Evolutionary conservation across 768 basidiomycete species (phyloP), one percentile per base, ranked within the genome.

Genomic region (Lentinus tigrinus): DNA sequence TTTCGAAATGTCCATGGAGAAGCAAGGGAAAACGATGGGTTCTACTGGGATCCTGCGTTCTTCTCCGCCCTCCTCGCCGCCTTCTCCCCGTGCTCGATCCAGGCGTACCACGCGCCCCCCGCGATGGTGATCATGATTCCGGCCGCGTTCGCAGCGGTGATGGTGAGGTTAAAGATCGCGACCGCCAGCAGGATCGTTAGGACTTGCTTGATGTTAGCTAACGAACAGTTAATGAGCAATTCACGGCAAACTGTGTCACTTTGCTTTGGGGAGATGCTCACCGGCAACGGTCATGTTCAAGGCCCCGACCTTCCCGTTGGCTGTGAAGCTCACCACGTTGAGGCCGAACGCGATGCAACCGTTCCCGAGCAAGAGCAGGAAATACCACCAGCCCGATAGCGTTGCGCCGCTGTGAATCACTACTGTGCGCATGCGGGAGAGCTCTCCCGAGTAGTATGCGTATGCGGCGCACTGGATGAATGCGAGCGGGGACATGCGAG

Each of bases 261-360:
- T n/a, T n/a, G n/a, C 38, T 43, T 11, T 14, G n/a, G 1, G 3
- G 43, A 19, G 42, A 11, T 3, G 77, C 84, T 54, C 58, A 91
- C 88, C 89, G 58, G 93, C 91, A 47, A 96, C 93, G 10, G 89
- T 92, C 90, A 95, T 96, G 47, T 88, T 89, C 62, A 96, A 69
- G 13, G 94, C 87, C 2, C 95, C 94, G 0, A 93, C 87, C 69
- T 89, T 87, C 72, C 88, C 88, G 75, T 98, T 99, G n/a, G 97
- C 92, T 39, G 91, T 91, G 68, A 99, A 97, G 70, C 89, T 92
- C 56, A 97, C 91, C 2, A 98, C 85, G 65, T 98, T 99, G 51
- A 99, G 77, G 14, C 85, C 89, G 67, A 97, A 98, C 3, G 97
- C 97, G 66, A 98, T 85, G 14, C 78, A 69, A 0, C 95, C 96